Base-by-base conservation (phyloP, 208 protist genomes). In the Crithidia fasciculata region DNA sequence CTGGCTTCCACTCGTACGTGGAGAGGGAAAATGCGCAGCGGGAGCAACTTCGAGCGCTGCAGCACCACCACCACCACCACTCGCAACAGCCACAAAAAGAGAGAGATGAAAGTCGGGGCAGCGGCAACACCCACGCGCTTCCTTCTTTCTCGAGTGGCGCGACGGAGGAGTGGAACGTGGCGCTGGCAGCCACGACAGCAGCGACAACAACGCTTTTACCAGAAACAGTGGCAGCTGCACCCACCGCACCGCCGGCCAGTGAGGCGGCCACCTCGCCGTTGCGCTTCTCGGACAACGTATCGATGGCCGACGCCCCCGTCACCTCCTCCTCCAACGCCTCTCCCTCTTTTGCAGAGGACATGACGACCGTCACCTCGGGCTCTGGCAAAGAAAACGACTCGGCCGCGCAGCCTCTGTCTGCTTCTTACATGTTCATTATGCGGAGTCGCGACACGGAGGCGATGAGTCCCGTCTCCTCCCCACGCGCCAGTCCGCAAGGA, bases 1-100 rank as follows among this genome's bases (percentile, higher is more conserved):
- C 73, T 8, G 84, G 84, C 13, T 89, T 89, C 60, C 72, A 79
- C 62, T 83, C 81, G 18, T 81, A 84, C 60, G 78, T 77, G 56
- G 65, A 74, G 36, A 74, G 72, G 12, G 84, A 89, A 54, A 63
- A 72, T 47, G 71, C 56, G 53, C 69, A 87, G 72, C 58, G 68
- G 50, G 60, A 72, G 37, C 45, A 61, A 9, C 68, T 84, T 41
- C 44, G 56, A 2, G 36, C 52, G 39, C 55, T 72, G 6, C 71
- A 72, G 13, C 64, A 69, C 44, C 12, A 45, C 12, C 55, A 39
- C 15, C 59, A 37, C 19, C 50, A 69, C 5, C 62, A 49, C 18
- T 3, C 16, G 7, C 52, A 56, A 7, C 19, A 57, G 13, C 62
- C 45, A 15, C 52, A 70, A 28, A 40, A n/a, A 36, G 4, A 19